phyloP scores from a whole-genome alignment of 2,329 filamentous ascomycete genomes.

The Leptographium flavum region DNA sequence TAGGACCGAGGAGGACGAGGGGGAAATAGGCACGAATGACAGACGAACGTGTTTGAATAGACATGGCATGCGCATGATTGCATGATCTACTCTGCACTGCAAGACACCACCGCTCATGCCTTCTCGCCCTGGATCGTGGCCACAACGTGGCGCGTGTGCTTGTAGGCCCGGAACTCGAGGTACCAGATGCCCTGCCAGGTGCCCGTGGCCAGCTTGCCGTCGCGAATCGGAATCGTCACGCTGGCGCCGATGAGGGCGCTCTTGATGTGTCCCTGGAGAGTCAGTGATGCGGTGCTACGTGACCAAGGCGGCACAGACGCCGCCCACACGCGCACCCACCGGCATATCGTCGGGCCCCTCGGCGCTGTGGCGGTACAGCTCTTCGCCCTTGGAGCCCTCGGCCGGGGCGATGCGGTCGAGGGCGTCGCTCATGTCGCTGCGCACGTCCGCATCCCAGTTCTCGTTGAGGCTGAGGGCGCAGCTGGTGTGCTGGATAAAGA shows the following conservation, averaged over 20 bases:
- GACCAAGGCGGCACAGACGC: no score
- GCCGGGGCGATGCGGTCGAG: conserved; percentile 81
- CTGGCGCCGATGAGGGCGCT: conserved; percentile 77
- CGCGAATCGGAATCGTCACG: conserved; percentile 77
- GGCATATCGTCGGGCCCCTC: conserved; percentile 95
- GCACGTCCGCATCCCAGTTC: conserved; percentile 77
- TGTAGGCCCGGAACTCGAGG: conserved; percentile 68
- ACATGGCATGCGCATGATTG: no score
- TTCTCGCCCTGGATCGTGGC: conserved; percentile 90
- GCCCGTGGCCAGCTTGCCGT: conserved; percentile 59
- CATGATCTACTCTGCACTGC: no score
- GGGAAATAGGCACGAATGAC: background rate
- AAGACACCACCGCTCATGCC: conserved; percentile 6
- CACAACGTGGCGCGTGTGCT: conserved; percentile 68
- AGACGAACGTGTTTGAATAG: background rate
- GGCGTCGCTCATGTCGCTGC: conserved; percentile 84
- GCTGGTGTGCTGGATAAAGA: conserved; percentile 92
- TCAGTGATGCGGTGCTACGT: no score
- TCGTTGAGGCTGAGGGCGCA: conserved; percentile 88
- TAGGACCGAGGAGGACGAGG: background rate
- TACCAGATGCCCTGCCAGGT: conserved; percentile 91
- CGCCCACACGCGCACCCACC: no score
- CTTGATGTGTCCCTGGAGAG: conserved; percentile 70
- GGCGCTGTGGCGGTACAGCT: conserved; percentile 68
- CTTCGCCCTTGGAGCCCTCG: conserved; percentile 52